Percentiles rank a stretch among this genome's conserved stretches.
phyloP scores from a whole-genome alignment of 306 rosid species.

The Dryas octopetala region DNA sequence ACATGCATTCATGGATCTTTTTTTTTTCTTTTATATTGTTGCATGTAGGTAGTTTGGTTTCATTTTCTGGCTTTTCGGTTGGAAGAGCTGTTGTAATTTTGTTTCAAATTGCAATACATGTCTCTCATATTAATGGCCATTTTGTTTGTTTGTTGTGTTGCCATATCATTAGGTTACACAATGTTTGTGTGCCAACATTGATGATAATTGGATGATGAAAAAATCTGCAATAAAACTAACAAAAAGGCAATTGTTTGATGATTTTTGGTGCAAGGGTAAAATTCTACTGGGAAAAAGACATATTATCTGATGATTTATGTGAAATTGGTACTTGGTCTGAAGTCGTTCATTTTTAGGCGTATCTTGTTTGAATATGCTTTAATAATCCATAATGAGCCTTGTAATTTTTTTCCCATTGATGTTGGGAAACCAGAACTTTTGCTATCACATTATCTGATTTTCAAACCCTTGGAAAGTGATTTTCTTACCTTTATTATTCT shows the following conservation, averaged over 20 bases:
- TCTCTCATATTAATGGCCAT: not conserved
- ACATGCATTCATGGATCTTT: constrained; percentile 7
- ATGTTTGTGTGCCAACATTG: not conserved
- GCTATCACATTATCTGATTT: not conserved
- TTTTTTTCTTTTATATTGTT: not conserved
- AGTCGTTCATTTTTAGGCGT: not conserved
- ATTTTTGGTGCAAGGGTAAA: not conserved
- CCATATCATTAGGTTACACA: not conserved
- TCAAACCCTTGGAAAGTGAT: not conserved
- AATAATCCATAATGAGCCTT: not conserved
- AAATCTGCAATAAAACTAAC: not conserved
- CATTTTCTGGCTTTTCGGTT: not conserved
- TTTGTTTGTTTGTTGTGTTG: not conserved
- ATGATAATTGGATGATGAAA: not conserved
- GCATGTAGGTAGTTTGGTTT: constrained; percentile 17
- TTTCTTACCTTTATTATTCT: not conserved
- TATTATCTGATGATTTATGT: not conserved
- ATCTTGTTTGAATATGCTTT: not conserved
- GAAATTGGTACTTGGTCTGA: constrained; percentile 2
- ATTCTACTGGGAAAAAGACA: not conserved
- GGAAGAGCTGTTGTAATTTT: not conserved
- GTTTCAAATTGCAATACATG: constrained; percentile 14
- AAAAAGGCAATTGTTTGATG: not conserved
- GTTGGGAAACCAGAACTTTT: not conserved
- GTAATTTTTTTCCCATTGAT: not conserved